Evolutionary conservation across 129 eudicot species (phyloP).

Genomic region (Arctium lappa): DNA sequence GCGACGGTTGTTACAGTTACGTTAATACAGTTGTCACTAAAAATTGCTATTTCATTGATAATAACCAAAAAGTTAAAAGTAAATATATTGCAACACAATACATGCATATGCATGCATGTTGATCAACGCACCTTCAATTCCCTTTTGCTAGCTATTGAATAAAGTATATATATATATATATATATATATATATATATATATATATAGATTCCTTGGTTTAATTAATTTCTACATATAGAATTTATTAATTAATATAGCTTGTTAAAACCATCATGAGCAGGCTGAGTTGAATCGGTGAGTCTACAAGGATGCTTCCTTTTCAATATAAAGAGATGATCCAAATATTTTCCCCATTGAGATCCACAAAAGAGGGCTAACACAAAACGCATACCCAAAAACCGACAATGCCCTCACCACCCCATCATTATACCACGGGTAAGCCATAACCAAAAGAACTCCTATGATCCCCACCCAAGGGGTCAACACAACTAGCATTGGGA

Average conservation of each 20-base stretch:
- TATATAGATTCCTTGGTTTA: too few relatives aligned
- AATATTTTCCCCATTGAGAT: conserved; percentile 38
- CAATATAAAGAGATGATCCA: conserved; percentile 47
- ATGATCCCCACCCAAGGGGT: conserved; percentile 57
- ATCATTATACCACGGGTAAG: conserved; percentile 70
- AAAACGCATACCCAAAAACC: conserved; percentile 69
- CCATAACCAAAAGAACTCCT: conserved; percentile 75
- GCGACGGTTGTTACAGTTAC: too few relatives aligned
- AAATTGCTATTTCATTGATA: too few relatives aligned
- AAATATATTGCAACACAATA: too few relatives aligned
- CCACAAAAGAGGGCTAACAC: conserved; percentile 67
- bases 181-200: too few relatives aligned
- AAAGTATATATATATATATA: background rate
- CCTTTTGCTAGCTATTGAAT: background rate
- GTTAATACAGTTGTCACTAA: too few relatives aligned
- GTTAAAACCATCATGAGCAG: conserved; percentile 32
- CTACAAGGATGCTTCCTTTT: conserved; percentile 69
- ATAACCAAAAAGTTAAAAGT: too few relatives aligned
- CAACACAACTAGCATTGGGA: conserved; percentile 61
- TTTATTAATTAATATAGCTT: conserved; percentile 45
- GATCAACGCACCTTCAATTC: too few relatives aligned
- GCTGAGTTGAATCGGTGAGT: conserved; percentile 45
- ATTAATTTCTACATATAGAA: background rate
- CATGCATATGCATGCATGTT: too few relatives aligned
- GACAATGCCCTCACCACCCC: conserved; percentile 78